Percentiles rank a stretch among this genome's conserved stretches.
These are phyloP conservation scores for Suillus weaverae DNA, from an alignment of 768 basidiomycete genomes.

Conservation along the genomic window DNA sequence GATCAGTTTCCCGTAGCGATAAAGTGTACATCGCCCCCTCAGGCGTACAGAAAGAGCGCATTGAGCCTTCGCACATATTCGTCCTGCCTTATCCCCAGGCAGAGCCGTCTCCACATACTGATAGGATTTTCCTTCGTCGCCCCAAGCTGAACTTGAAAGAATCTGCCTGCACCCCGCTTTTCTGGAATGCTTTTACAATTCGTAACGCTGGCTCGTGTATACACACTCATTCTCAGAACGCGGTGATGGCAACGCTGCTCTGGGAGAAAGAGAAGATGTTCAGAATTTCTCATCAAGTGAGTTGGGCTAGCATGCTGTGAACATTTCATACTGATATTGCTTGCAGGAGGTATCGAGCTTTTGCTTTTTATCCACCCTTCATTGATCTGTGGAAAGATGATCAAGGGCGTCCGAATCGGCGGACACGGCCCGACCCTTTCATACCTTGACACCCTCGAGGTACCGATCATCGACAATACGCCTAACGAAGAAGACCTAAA, in stretches of 20 bases:
- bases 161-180: conserved; percentile 85
- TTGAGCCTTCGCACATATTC: conserved; percentile 81
- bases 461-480: conserved; percentile 91
- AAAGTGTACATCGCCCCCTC: conserved; percentile 87
- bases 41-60: conserved; percentile 89
- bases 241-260: conserved; percentile 83
- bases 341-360: conserved; percentile 40
- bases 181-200: conserved; percentile 89
- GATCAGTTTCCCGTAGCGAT: conserved; percentile 42
- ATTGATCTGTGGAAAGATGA: conserved; percentile 60
- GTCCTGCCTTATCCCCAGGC: conserved; percentile 78
- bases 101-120: conserved; percentile 57
- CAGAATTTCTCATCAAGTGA: conserved; percentile 79
- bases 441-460: conserved; percentile 80
- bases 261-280: conserved; percentile 66
- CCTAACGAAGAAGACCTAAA: conserved; percentile 88
- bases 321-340: background rate
- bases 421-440: conserved; percentile 77
- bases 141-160: conserved; percentile 75
- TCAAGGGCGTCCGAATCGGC: conserved; percentile 80
- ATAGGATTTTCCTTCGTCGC: conserved; percentile 76
- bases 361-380: background rate
- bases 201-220: conserved; percentile 83
- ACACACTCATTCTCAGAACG: conserved; percentile 89
- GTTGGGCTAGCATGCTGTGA: background rate